Conservation (phyloP, 176 grass and related monocot genomes). For the Bromus sterilis region DNA sequence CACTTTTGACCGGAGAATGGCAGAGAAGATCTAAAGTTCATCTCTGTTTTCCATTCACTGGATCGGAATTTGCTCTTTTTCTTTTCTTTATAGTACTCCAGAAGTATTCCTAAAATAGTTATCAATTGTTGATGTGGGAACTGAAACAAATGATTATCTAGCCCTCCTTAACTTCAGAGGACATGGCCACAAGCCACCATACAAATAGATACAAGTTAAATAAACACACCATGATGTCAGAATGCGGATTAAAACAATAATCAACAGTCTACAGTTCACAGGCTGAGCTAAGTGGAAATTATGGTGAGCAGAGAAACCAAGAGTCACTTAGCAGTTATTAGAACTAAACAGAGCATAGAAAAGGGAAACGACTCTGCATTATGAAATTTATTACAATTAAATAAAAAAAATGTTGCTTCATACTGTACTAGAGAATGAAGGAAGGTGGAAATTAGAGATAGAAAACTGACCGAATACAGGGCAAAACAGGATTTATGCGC, state of each 20-base stretch:
- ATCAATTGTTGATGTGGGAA: background rate
- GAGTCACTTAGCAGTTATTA: background rate
- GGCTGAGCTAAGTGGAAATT: background rate
- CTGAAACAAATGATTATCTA: background rate
- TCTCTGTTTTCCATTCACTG: background rate
- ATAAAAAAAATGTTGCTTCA: background rate
- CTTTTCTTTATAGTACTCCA: background rate
- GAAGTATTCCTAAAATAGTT: background rate
- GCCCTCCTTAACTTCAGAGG: background rate
- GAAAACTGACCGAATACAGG: background rate
- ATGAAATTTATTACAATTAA: background rate
- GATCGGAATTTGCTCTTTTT: background rate
- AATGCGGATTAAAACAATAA: background rate
- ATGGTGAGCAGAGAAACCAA: background rate
- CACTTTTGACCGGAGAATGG: background rate
- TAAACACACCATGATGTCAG: background rate
- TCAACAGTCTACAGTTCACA: background rate
- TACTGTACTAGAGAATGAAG: background rate
- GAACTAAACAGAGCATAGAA: background rate
- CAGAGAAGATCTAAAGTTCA: background rate
- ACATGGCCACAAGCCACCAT: background rate
- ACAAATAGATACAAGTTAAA: background rate
- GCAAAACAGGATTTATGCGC: background rate
- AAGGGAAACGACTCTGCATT: background rate
- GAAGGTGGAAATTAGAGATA: background rate